Base-by-base conservation (phyloP, 345 rosid genomes). In the Brassica carinata region DNA sequence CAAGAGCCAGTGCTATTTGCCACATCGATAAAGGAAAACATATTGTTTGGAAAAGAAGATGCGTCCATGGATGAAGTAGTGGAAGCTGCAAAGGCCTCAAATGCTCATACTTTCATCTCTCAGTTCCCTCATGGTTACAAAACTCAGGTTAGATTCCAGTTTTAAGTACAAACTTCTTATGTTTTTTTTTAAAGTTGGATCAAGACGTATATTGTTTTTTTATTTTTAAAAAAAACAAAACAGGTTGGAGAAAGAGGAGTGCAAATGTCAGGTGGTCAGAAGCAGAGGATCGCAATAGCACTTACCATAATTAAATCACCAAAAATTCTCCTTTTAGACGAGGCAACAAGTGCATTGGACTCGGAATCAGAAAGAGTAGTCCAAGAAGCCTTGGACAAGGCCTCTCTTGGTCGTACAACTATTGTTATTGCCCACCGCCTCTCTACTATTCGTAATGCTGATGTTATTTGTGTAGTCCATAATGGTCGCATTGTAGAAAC, bases 341-440 rank as follows among this genome's bases (percentile, higher is more conserved):
- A 94, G 81, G 98, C 98, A 27, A 92, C 97, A n/a, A 94, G 97
- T 27, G 97, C 98, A 2, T 89, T 92, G 1, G 98, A 94, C 58
- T 92, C 95, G 0, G 94, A 94, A 81, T 94, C 98, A 0, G 98
- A 92, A 81, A 89, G 91, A 11, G 88, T 92, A 64, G 90, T 92
- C 30, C 98, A 94, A 85, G 97, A 91, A 85, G 98, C 98, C 1
- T 90, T 94, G 0, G 97, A 90, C 72, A 85, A 92, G 84, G 83
- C 92, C 26, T 91, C 91, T 87, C 69, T 87, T 81, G 94, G 95
- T 1, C 88, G 95, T 34, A 92, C 98, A 13, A 92, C 98, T 0
- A 93, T 94, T 67, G 88, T 94, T 0, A 91, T 94, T 57, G 92
- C 97, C 8, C 98, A 94, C 75, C 89, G 98, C 1, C 87, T 94